A percentile compares a stretch with the other conserved stretches of the same genome.
These are phyloP conservation scores for Boeremia exigua DNA, from an alignment of 2,329 filamentous ascomycete genomes.

Conservation along the genomic window DNA sequence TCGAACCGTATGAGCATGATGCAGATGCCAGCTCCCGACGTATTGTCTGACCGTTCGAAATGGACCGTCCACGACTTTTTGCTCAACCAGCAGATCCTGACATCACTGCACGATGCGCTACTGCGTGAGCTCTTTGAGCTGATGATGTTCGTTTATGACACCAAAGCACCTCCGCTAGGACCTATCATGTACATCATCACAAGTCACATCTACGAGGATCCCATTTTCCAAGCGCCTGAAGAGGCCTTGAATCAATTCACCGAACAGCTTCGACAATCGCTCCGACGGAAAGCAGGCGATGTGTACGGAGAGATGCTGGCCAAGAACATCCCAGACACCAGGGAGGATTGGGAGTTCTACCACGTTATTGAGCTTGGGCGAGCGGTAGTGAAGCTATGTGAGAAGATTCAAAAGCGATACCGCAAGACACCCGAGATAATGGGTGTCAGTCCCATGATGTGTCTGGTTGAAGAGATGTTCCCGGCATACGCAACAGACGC, in stretches of 20 bases:
- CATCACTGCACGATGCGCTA: slow-evolving; percentile 78
- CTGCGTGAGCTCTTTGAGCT: slow-evolving; percentile 85
- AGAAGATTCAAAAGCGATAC: slow-evolving; percentile 92
- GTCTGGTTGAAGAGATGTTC: slow-evolving; percentile 82
- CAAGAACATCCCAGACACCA: slow-evolving; percentile 77
- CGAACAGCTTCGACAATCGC: slow-evolving; percentile 72
- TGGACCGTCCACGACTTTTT: slow-evolving; percentile 59
- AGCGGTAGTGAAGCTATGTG: slow-evolving; percentile 80
- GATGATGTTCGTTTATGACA: slow-evolving; percentile 87
- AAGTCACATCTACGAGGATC: slow-evolving; percentile 80
- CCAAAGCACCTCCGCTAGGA: slow-evolving; percentile 82
- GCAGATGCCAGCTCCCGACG: slow-evolving; percentile 34
- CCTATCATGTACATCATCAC: slow-evolving; percentile 81
- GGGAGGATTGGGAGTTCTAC: slow-evolving; percentile 86
- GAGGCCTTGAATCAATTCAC: slow-evolving; percentile 76
- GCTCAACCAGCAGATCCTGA: slow-evolving; percentile 76
- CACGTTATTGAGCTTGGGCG: slow-evolving; percentile 91
- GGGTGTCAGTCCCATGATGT: slow-evolving; percentile 72
- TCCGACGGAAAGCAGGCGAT: slow-evolving; percentile 76
- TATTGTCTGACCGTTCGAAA: slow-evolving; percentile 56
- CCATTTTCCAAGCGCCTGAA: slow-evolving; percentile 72
- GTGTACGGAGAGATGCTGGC: slow-evolving; percentile 82
- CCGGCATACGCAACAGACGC: slow-evolving; percentile 91
- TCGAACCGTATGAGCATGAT: slow-evolving; percentile 58
- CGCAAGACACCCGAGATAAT: slow-evolving; percentile 85